Evolutionary conservation across 768 basidiomycete species (phyloP).

Genomic region (Xerocomellus amylosporus): DNA sequence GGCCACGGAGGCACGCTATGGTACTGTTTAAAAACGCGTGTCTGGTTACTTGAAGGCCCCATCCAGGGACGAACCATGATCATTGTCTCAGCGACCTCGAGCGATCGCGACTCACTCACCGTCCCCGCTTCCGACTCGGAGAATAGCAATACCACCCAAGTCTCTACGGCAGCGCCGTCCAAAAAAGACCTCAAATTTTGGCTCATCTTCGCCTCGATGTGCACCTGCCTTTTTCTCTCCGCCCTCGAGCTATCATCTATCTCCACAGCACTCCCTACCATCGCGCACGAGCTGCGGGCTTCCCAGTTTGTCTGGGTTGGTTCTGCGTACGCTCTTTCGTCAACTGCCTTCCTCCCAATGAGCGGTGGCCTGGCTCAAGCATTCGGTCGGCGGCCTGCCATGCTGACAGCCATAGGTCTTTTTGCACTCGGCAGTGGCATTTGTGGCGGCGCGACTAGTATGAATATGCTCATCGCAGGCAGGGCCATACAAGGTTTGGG

Average conservation of each 20-base stretch:
- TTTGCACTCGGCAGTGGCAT: slow-evolving; percentile 38
- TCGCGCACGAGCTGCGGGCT: slow-evolving; percentile 27
- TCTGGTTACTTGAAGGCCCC: neutral
- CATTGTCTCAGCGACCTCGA: neutral
- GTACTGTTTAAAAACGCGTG: neutral
- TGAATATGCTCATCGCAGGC: slow-evolving; percentile 24
- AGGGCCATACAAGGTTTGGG: slow-evolving; percentile 36
- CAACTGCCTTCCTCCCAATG: slow-evolving; percentile 38
- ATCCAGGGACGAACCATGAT: neutral
- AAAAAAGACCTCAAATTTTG: slow-evolving; percentile 23
- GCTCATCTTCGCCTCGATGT: slow-evolving; percentile 29
- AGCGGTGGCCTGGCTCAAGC: slow-evolving; percentile 32
- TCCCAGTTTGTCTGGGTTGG: slow-evolving; percentile 38
- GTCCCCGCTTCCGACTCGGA: neutral
- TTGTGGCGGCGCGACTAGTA: slow-evolving; percentile 27
- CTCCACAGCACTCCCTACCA: slow-evolving; percentile 35
- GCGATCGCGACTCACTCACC: neutral
- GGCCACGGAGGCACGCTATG: neutral
- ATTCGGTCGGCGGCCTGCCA: slow-evolving; percentile 31
- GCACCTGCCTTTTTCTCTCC: slow-evolving; percentile 25
- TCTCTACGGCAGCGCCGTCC: neutral
- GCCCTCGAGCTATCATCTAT: slow-evolving; percentile 28
- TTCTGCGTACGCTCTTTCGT: slow-evolving; percentile 35
- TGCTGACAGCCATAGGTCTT: slow-evolving; percentile 23
- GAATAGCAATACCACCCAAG: neutral